Evolutionary conservation across 129 eudicot genomes (phyloP).

Genomic region (Escallonia rubra): DNA sequence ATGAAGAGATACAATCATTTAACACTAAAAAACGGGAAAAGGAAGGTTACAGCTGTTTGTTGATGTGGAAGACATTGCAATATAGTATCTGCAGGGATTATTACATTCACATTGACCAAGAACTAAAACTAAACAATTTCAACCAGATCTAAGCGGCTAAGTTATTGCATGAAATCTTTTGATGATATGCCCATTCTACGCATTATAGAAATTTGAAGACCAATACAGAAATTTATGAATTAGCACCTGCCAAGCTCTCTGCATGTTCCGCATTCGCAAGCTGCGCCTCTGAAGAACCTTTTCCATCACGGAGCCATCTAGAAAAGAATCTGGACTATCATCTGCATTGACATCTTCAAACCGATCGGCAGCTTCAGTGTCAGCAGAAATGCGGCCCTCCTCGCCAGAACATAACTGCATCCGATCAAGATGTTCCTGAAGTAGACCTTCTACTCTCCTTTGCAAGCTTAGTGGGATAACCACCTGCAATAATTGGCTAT

Average conservation of each 20-base stretch:
- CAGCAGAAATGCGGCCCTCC: slow-evolving; percentile 16
- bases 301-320: slow-evolving; percentile 92
- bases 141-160: too few species aligned
- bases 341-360: slow-evolving; percentile 38
- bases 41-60: too few species aligned
- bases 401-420: slow-evolving; percentile 37
- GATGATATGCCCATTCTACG: too few species aligned
- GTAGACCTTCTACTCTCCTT: slow-evolving; percentile 92
- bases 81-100: too few species aligned
- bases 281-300: slow-evolving; percentile 89
- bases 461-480: slow-evolving; percentile 90
- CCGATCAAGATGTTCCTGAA: slow-evolving; percentile 91
- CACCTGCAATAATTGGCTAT: slow-evolving; percentile 46
- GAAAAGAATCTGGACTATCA: slow-evolving; percentile 49
- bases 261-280: slow-evolving; percentile 93
- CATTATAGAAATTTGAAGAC: background rate
- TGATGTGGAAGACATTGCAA: too few species aligned
- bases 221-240: background rate
- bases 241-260: slow-evolving; percentile 94
- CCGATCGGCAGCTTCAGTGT: slow-evolving; percentile 17
- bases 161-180: too few species aligned
- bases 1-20: too few species aligned
- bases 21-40: too few species aligned
- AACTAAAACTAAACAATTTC: too few species aligned
- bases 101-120: too few species aligned